phyloP scores from a whole-genome alignment of 306 rosid species.

The Quercus ilex region DNA sequence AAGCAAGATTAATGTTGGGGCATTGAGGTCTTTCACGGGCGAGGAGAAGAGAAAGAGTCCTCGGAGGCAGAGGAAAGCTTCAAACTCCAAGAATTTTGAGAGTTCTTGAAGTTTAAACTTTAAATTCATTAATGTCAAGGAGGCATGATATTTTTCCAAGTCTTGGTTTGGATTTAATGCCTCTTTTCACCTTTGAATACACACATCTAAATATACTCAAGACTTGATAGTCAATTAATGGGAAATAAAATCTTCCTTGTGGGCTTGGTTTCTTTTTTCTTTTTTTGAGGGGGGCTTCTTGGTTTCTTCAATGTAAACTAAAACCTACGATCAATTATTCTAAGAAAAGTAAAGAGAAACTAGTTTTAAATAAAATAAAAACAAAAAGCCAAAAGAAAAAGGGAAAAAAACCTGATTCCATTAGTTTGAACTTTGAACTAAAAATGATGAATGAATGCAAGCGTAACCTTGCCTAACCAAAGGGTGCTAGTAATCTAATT shows the following conservation, averaged over 20 bases:
- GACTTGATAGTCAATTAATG: not conserved
- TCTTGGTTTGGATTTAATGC: not conserved
- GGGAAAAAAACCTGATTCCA: not conserved
- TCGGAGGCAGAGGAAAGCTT: not conserved
- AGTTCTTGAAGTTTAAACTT: not conserved
- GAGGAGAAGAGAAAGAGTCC: not conserved
- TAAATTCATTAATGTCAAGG: not conserved
- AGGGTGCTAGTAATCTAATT: too few relatives aligned
- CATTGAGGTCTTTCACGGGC: not conserved
- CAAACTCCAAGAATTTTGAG: not conserved
- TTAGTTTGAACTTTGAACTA: not conserved
- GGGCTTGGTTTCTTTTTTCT: too few relatives aligned
- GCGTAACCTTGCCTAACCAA: too few relatives aligned
- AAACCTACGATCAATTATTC: too few relatives aligned
- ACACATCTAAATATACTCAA: too few relatives aligned
- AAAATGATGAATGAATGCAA: not conserved
- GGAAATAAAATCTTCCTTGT: not conserved
- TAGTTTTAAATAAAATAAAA: not conserved
- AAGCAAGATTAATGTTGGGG: too few relatives aligned
- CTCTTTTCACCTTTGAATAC: not conserved
- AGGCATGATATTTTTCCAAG: not conserved
- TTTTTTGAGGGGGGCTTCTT: not conserved
- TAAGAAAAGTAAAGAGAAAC: not conserved
- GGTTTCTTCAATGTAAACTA: too few relatives aligned
- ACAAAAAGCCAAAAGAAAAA: not conserved